These are phyloP conservation scores for Pleurotus eryngii DNA, from an alignment of 768 basidiomycete species.

Conservation along the genomic window DNA sequence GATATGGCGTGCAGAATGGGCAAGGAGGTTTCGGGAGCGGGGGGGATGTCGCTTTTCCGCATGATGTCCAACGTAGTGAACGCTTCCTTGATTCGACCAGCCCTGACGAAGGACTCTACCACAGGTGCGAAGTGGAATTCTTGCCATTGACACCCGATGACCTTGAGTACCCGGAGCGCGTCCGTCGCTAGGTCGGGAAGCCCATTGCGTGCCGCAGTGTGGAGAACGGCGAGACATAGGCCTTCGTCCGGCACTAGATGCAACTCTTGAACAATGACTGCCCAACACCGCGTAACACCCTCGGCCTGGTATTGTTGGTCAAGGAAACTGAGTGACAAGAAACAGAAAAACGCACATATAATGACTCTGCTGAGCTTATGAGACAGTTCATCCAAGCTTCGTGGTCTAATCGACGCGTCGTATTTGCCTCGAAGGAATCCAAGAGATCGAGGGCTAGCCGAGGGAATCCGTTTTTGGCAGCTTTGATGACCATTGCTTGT, in stretches of 20 bases:
- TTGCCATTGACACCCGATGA: slow-evolving; percentile 42
- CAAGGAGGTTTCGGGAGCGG: slow-evolving; percentile 47
- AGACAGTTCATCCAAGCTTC: slow-evolving; percentile 68
- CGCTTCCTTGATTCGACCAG: slow-evolving; percentile 58
- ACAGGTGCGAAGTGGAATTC: slow-evolving; percentile 80
- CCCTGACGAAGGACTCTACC: slow-evolving; percentile 67
- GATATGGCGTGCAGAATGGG: slow-evolving; percentile 51
- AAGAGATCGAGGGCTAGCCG: slow-evolving; percentile 74
- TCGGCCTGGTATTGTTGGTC: slow-evolving; percentile 43
- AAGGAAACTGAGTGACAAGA: not conserved
- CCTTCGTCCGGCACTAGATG: slow-evolving; percentile 72
- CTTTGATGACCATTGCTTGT: slow-evolving; percentile 49
- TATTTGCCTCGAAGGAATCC: slow-evolving; percentile 51
- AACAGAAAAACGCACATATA: slow-evolving; percentile 56
- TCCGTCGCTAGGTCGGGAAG: slow-evolving; percentile 65
- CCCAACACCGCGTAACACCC: slow-evolving; percentile 65
- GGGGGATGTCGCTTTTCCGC: slow-evolving; percentile 46
- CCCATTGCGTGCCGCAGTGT: slow-evolving; percentile 73
- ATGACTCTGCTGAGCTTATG: slow-evolving; percentile 53
- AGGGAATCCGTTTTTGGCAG: slow-evolving; percentile 51
- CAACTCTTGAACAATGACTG: slow-evolving; percentile 47
- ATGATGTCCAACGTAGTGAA: slow-evolving; percentile 57
- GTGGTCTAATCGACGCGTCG: slow-evolving; percentile 49
- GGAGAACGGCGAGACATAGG: slow-evolving; percentile 61
- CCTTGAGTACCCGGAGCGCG: slow-evolving; percentile 55